Evolutionary conservation across 441 rosid genomes (phyloP).

Genomic region (Dalechampia spathulata): DNA sequence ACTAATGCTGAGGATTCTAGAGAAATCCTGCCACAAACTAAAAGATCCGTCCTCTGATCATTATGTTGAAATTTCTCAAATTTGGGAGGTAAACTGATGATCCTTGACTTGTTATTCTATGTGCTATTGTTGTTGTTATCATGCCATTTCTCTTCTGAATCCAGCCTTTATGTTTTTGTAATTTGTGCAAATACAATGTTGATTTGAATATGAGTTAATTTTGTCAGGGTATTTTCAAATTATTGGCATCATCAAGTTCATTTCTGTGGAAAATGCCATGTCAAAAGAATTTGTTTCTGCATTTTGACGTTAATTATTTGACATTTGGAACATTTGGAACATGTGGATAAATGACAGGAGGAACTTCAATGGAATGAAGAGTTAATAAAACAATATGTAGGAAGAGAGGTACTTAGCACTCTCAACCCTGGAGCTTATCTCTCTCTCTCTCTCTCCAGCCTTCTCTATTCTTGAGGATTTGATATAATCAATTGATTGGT

Average conservation of each 20-base stretch:
- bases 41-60: constrained; percentile 20
- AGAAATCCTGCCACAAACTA: constrained; percentile 24
- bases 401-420: constrained; percentile 66
- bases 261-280: too few relatives aligned
- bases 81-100: constrained; percentile 49
- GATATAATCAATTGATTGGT: not conserved
- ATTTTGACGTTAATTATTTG: too few relatives aligned
- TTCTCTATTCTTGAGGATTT: not conserved
- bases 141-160: not conserved
- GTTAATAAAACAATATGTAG: constrained; percentile 56
- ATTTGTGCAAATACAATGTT: too few relatives aligned
- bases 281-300: too few relatives aligned
- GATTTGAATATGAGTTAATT: not conserved
- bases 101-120: not conserved
- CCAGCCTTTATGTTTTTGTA: not conserved
- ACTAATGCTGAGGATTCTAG: constrained; percentile 45
- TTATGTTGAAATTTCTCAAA: constrained; percentile 26
- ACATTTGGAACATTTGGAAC: constrained; percentile 11
- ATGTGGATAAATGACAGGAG: constrained; percentile 42
- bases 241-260: too few relatives aligned
- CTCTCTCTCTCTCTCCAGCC: not conserved
- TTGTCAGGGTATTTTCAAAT: not conserved
- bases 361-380: constrained; percentile 76
- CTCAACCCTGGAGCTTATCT: not conserved
- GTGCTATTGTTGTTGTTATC: not conserved